Evolutionary conservation across 2,329 filamentous ascomycete genomes (phyloP), one percentile per base, ranked within the genome.

Genomic region (Bipolaris cookei): DNA sequence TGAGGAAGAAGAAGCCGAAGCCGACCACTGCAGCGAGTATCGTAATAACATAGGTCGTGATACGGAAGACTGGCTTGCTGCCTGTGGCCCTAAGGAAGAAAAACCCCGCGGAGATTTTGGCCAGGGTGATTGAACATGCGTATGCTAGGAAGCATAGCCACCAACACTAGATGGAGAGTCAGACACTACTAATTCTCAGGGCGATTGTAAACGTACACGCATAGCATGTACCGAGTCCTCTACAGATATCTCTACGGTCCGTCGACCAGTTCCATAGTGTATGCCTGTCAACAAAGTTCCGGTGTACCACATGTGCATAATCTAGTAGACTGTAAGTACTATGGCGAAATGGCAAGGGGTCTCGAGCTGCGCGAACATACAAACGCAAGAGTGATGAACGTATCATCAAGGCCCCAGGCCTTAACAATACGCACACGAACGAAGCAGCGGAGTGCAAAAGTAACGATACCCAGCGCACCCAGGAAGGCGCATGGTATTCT

Each of bases 61-160:
- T 68, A 42, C 74, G 70, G 53, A 83, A 80, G 0, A 71, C 18
- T 25, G 61, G 69, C n/a, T 74, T 74, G 49, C 79, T 72, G 5
- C 73, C 69, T 1, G 80, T 79, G 28, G 84, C 76, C 48, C 82
- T 79, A 14, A 83, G 75, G 37, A 84, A 75, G 50, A 83, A 82
- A n/a, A 82, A 68, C 10, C 64, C 79, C 44, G 83, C 80, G 1
- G 81, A 81, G 18, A 82, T 71, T 55, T 82, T 82, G 11, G 60
- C 60, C 4, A 63, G 32, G 0, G 59, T 59, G 38, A 62, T 62
- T 5, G 56, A 56, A 7, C 45, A 51, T 2, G 56, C 41, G 28
- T 59, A 62, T 30, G 52, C 52, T 7, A 62, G 50, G 38, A 62
- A 62, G 48, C 56, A 62, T 2, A 62, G 47, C 49, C 50, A 62